Conservation (phyloP, 1,139 yeast genomes). For the Pichia sp. region DNA sequence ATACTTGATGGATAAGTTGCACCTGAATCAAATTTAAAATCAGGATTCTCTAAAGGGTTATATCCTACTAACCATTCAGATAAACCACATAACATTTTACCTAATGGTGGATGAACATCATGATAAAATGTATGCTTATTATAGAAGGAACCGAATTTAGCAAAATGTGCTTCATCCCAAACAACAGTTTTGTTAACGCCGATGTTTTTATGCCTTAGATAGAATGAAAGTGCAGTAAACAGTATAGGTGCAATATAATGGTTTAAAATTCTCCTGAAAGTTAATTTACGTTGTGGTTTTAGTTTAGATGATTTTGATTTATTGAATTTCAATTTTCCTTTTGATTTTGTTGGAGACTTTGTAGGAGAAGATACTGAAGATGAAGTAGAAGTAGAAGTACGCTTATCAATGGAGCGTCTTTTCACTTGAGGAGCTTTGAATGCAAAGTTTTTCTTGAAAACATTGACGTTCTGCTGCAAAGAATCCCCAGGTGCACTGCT, state of each 20-base stretch:
- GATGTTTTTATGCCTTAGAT: constrained; percentile 61
- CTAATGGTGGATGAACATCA: constrained; percentile 77
- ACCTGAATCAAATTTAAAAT: constrained; percentile 60
- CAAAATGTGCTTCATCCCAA: constrained; percentile 97
- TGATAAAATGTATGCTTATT: constrained; percentile 60
- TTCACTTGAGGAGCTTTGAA: neutral
- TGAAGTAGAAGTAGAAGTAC: no score
- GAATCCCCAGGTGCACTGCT: no score
- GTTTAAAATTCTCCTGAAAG: neutral
- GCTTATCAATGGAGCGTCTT: neutral
- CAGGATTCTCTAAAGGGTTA: constrained; percentile 37
- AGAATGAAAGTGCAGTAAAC: constrained; percentile 46
- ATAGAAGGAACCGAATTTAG: constrained; percentile 45
- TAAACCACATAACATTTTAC: constrained; percentile 61
- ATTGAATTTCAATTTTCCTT: no score
- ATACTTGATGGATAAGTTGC: constrained; percentile 44
- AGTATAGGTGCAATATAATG: constrained; percentile 41
- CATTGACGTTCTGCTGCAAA: neutral
- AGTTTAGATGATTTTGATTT: neutral
- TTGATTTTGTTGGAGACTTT: no score
- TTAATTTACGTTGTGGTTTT: neutral
- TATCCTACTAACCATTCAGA: constrained; percentile 64
- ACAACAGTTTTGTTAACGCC: constrained; percentile 60
- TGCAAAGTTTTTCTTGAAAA: neutral
- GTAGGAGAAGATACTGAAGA: no score